Base-by-base conservation (phyloP, 768 basidiomycete species). In the Pleurotus djamor region DNA sequence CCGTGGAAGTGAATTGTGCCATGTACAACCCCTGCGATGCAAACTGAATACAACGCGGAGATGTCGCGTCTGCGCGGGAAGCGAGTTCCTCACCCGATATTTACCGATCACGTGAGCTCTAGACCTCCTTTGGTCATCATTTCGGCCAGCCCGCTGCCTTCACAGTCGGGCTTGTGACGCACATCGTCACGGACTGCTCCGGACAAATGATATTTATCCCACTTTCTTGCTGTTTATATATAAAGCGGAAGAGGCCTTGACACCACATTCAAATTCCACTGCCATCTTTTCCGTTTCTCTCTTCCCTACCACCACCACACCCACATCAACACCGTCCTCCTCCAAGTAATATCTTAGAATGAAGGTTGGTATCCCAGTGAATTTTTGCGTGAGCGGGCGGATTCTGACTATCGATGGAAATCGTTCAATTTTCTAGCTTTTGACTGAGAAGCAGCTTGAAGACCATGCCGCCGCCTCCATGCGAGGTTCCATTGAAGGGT, bases 401-500 rank as follows among this genome's bases (percentile, higher is more conserved):
- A 28, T 28, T 28, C 60, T 52, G 32, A 61, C 48, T 28, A 13
- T 43, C 37, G 28, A 38, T 14, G 16, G 63, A 43, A 58, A 44
- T 34, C 36, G 34, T 28, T 1, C 3, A 38, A 14, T 45, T 45
- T 14, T 52, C 62, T 61, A 77, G 73, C 56, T 71, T 10, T 60
- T 73, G 54, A 72, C 75, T 68, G 68, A 72, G 63, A 72, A 87
- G 70, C 79, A 87, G 69, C 62, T 77, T 49, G 69, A 74, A 61
- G 85, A 77, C 8, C 84, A 88, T 64, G 76, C 77, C 59, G 75
- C 74, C 13, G 87, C 82, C 32, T 79, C 85, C 34, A 68, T 81
- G 52, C 84, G 83, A 3, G 92, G 89, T 56, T 85, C 83, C 4
- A 55, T 86, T 14, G 85, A 91, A 79, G 84, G 91, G 60, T 61